Evolutionary conservation across 495 filamentous ascomycete species (phyloP), one percentile per base, ranked within the genome.

Genomic region (Margaritispora aquatica): DNA sequence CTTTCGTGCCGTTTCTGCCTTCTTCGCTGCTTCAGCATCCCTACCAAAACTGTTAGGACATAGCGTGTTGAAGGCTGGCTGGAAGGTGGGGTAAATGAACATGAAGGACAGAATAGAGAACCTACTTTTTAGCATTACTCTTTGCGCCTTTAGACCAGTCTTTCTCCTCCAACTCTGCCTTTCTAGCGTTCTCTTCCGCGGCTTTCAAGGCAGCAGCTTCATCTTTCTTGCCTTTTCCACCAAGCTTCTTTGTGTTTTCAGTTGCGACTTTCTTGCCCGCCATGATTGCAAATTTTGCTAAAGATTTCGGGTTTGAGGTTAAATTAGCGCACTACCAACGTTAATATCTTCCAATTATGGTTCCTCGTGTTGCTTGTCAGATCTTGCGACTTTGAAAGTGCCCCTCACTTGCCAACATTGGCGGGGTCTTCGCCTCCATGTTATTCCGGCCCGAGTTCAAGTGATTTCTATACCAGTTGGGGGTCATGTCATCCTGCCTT

Each of bases 151-250:
- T 89, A 1, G 74, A 57, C 94, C 94, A 98, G 62, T 96, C 77
- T 59, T 77, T 77, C 10, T 87, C 86, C 66, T 97, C 95, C 38
- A 71, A 83, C 0, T 75, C 80, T 0, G 81, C 83, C 29, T 75
- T 81, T 73, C 87, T 88, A n/a, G 81, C 72, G 20, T 88, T 78
- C 53, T 87, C 86, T 0, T 66, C 84, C 8, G 88, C 88, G 34
- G 84, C 80, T 71, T 96, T 98, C 49, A 77, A 65, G 1, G 88
- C 85, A 0, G 92, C 93, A 10, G 83, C 83, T 47, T 96, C 90
- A 58, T 94, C 92, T 78, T 98, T 98, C 76, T 91, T 79, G 57
- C 93, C 92, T 67, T 97, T 89, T 63, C 94, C 95, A 1, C 83
- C 82, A 0, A 77, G 92, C 76, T 97, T 97, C 78, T 96, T 97